Evolutionary conservation across 305 asterid species (phyloP).

Genomic region (Fraxinus greggii): DNA sequence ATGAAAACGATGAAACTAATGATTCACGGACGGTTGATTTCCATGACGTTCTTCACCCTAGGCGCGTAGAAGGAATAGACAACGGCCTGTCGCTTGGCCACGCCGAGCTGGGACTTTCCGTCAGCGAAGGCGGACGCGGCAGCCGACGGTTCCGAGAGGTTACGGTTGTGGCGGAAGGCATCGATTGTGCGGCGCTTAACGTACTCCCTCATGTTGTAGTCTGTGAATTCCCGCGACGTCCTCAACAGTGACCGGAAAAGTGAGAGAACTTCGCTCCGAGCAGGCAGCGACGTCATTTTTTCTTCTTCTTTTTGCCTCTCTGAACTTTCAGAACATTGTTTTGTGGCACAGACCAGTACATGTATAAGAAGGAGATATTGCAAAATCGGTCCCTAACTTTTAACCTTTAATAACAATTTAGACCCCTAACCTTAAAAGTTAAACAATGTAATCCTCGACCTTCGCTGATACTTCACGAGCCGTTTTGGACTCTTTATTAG

Average conservation of each 20-base stretch:
- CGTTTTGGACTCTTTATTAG: neutral
- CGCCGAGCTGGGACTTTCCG: constrained; percentile 66
- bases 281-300: constrained; percentile 39
- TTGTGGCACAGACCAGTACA: neutral
- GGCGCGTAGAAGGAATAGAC: constrained; percentile 74
- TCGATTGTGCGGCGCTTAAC: constrained; percentile 69
- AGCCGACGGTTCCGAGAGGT: constrained; percentile 42
- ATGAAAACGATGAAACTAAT: neutral
- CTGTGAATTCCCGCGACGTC: constrained; percentile 62
- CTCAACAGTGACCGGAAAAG: constrained; percentile 67
- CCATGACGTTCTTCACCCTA: constrained; percentile 64
- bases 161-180: constrained; percentile 62
- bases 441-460: neutral
- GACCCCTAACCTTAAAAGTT: neutral
- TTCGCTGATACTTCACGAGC: neutral
- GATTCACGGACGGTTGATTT: constrained; percentile 34
- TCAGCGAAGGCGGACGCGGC: constrained; percentile 59
- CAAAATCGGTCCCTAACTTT: neutral
- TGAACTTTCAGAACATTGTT: neutral
- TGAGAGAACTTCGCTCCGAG: constrained; percentile 56
- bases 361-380: neutral
- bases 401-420: neutral
- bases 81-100: constrained; percentile 71
- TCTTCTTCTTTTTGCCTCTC: neutral
- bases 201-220: constrained; percentile 78